Evolutionary conservation across 257 asterid genomes (phyloP), one percentile per base, ranked within the genome.

Genomic region (Scutellaria minor): DNA sequence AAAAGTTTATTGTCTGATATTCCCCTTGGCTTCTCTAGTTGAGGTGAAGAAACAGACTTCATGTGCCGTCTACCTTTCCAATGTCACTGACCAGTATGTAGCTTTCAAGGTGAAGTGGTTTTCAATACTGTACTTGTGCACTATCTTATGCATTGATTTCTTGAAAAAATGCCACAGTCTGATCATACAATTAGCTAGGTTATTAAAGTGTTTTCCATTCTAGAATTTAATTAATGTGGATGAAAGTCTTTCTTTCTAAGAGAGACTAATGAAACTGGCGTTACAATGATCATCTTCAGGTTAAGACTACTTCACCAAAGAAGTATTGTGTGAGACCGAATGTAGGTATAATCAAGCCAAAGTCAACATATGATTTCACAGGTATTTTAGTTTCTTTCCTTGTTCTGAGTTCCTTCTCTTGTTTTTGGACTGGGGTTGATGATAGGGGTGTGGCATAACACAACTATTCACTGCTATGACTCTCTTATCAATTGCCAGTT

Each of bases 221-320:
- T 66, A 50, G 3, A 35, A 74, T 54, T 60, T 73, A 13, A 66
- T 54, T 12, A 51, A 66, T 53, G 42, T 9, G 56, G 64, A 48
- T 58, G 8, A 7, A 35, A 11, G 15, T 56, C 14, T 57, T 64
- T 61, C 51, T 55, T 47, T 54, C 18, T 67, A 58, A 53, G 59
- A 75, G 73, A 70, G 5, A 53, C n/a, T 14, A n/a, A 5, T 63
- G 59, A 15, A 42, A 71, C 60, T 46, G 59, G 51, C 12, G 46
- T 57, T 52, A 64, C 35, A 62, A 37, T 71, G 45, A 62, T 18
- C n/a, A 59, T 80, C 57, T 84, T 76, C 88, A 92, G 98, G 96
- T 92, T 57, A 92, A 90, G 81, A 92, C 98, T 56, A 92, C 98
- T 64, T 90, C 98, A 11, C 98, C 97, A 15, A 92, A 85, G 89